Base-by-base conservation (phyloP, 2,329 filamentous ascomycete genomes). In the Fusarium mundagurra region DNA sequence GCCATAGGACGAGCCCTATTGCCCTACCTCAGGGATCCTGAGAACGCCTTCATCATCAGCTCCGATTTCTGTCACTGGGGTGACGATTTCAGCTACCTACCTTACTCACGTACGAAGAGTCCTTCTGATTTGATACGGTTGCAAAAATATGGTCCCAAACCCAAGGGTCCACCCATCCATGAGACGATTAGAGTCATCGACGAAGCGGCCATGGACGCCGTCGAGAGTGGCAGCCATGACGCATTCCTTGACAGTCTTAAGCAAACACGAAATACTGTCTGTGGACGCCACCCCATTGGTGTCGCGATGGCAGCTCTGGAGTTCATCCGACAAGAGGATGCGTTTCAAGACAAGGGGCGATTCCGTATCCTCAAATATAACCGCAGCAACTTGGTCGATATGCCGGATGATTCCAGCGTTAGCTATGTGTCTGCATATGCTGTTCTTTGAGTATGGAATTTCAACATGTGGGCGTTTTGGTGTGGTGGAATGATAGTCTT, bases 11-110 rank as follows among this genome's bases (percentile, higher is more conserved):
- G 85, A 33, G 81, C 95, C n/a, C 86, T 99, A 13, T 90, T 93
- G 3, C 92, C 93, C 0, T 97, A 96, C 81, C 84, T 99, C 12
- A 86, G 87, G 39, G 93, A 98, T 76, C 89, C 92, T 0, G 85
- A 88, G 18, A 97, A 94, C 69, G 91, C 92, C 4, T 98, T 98
- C 80, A 89, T 99, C 69, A 89, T 98, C 72, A 96, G 93, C 81
- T 98, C 95, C 2, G 96, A 99, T 82, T 99, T 99, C 82, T 98
- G 96, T 74, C 96, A 99, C 83, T 99, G 96, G 96, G 96, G 96
- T 17, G 77, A 86, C 1, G 88, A 94, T 55, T 99, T 98, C 82
- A 57, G 55, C 63, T 99, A 98, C 82, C 94, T 91, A 34, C 92
- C 92, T 67, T 98, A 98, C 81, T 88, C 68, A 68, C 88, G 70